Conservation (phyloP, 1,139 yeast species). For the Saccharomyces uvarum region DNA sequence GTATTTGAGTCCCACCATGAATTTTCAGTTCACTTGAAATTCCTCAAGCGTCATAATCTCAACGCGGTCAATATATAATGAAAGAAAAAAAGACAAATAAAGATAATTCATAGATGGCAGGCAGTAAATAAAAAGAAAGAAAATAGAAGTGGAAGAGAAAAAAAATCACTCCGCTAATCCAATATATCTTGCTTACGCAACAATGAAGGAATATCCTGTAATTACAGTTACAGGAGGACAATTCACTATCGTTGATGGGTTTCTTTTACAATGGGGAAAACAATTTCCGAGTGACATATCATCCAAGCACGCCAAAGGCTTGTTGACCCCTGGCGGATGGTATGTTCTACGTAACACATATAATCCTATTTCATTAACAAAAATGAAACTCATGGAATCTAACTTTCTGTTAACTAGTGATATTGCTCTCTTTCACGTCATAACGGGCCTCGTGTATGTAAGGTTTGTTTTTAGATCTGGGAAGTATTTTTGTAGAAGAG, state of each 20-base stretch:
- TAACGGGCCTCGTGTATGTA: neutral
- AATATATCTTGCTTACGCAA: neutral
- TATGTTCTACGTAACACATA: neutral
- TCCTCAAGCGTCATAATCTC: neutral
- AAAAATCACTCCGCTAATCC: neutral
- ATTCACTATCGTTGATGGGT: neutral
- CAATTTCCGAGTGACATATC: neutral
- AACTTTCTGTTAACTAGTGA: neutral
- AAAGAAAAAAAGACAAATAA: neutral
- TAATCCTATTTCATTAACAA: neutral
- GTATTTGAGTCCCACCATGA: neutral
- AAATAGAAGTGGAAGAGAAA: neutral
- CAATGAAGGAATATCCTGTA: neutral
- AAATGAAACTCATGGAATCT: neutral
- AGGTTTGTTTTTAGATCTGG: neutral
- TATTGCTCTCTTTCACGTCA: neutral
- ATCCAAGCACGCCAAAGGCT: neutral
- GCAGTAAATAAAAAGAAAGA: neutral
- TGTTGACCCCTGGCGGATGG: neutral
- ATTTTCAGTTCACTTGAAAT: neutral
- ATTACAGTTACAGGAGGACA: neutral
- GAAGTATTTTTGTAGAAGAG: neutral
- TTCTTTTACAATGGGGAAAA: neutral
- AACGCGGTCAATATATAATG: neutral
- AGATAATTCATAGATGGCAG: neutral